Evolutionary conservation across 257 asterid species (phyloP).

Genomic region (Solanum medicagineum): DNA sequence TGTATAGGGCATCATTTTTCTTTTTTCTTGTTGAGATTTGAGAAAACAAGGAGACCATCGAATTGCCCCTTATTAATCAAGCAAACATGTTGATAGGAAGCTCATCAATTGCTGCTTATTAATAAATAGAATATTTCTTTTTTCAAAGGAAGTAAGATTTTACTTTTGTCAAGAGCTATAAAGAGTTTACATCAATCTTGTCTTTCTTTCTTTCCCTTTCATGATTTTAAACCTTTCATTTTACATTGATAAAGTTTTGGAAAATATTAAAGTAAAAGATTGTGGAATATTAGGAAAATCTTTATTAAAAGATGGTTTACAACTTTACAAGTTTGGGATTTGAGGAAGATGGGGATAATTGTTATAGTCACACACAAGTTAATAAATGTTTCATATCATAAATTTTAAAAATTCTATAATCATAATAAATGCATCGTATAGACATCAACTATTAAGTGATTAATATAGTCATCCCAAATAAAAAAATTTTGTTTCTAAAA

Average conservation of each 20-base stretch:
- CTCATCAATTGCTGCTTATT: no score
- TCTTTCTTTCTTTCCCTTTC: not conserved
- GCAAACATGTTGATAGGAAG: no score
- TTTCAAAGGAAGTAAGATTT: no score
- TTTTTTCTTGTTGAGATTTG: not conserved
- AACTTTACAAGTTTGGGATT: not conserved
- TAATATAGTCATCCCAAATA: not conserved
- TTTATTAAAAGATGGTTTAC: not conserved
- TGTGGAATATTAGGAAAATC: not conserved
- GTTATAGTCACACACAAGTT: not conserved
- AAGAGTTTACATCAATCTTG: not conserved
- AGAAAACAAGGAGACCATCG: no score
- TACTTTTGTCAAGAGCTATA: not conserved
- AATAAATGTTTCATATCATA: not conserved
- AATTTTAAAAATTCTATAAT: not conserved
- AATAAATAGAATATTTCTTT: no score
- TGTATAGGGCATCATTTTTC: not conserved
- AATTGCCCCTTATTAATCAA: no score
- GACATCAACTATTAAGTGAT: not conserved
- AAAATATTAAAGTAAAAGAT: not conserved
- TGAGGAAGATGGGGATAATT: not conserved
- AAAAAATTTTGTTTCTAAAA: not conserved
- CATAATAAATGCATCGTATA: not conserved
- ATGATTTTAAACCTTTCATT: not conserved
- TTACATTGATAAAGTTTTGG: not conserved